phyloP scores from a whole-genome alignment of 345 rosid genomes.

The Microthlaspi erraticum region DNA sequence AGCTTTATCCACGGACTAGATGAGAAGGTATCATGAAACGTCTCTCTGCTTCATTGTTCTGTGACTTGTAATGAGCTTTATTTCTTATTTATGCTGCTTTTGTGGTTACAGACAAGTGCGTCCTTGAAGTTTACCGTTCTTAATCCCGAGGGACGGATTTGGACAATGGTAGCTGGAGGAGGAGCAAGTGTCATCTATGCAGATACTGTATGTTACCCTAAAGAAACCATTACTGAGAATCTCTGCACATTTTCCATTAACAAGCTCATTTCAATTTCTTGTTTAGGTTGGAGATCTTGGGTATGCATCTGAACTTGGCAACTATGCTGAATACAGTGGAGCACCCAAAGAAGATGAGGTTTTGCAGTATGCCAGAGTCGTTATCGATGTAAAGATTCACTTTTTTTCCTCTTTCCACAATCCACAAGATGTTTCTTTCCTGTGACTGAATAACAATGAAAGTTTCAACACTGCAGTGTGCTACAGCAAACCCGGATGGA shows the following conservation, averaged over 20 bases:
- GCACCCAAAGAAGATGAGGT: constrained; percentile 98
- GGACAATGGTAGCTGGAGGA: constrained; percentile 99
- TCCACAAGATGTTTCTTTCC: not conserved
- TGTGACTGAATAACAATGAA: constrained; percentile 1
- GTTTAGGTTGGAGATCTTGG: constrained; percentile 95
- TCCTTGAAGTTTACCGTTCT: constrained; percentile 94
- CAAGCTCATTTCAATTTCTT: not conserved
- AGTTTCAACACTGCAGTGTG: constrained; percentile 63
- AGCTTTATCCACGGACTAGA: constrained; percentile 87
- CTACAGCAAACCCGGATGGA: constrained; percentile 90
- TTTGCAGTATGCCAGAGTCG: constrained; percentile 96
- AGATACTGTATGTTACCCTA: constrained; percentile 63
- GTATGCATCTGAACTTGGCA: constrained; percentile 86
- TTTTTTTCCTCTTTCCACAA: constrained; percentile 1
- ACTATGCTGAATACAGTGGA: constrained; percentile 98
- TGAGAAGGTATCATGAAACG: constrained; percentile 68
- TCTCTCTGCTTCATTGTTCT: not conserved
- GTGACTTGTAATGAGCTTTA: constrained; percentile 12
- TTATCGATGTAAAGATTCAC: constrained; percentile 65
- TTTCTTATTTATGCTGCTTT: not conserved
- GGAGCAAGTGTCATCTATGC: constrained; percentile 99
- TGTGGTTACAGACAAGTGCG: constrained; percentile 79
- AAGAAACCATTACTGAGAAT: constrained; percentile 1
- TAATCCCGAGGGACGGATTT: constrained; percentile 91
- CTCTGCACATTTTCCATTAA: constrained; percentile 12